A percentile compares a stretch with the other conserved stretches of the same genome.
These are phyloP conservation scores for Fusarium pininemorale DNA, from an alignment of 2,329 filamentous ascomycete species.

Conservation along the genomic window DNA sequence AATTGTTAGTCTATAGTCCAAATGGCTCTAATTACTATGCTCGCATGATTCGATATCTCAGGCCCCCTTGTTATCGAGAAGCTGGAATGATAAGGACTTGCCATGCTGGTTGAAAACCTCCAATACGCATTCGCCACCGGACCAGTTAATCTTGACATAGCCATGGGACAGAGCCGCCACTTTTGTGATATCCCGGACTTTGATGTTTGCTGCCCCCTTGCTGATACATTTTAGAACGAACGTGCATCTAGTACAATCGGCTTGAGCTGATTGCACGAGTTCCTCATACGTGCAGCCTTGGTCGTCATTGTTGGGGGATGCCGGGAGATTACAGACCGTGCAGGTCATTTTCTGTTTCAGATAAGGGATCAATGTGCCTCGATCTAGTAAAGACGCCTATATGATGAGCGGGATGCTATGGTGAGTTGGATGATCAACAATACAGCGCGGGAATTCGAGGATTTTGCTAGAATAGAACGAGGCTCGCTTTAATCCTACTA, in stretches of 20 bases:
- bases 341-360: too few species aligned
- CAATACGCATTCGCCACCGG: neutral
- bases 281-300: neutral
- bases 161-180: rapidly evolving
- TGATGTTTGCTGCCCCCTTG: neutral
- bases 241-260: neutral
- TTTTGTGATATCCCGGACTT: rapidly evolving
- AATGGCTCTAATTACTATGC: rapidly evolving
- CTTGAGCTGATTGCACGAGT: neutral
- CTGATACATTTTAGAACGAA: neutral
- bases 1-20: neutral
- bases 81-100: neutral
- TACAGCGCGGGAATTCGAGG: too few species aligned
- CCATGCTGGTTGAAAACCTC: neutral
- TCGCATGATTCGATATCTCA: too few species aligned
- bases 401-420: too few species aligned
- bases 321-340: too few species aligned
- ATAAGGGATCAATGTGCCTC: too few species aligned
- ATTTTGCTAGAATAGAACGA: too few species aligned
- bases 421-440: too few species aligned
- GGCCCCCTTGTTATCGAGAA: too few species aligned
- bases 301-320: too few species aligned
- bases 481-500: too few species aligned
- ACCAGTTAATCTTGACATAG: rapidly evolving
- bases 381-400: too few species aligned